Evolutionary conservation across 441 rosid genomes (phyloP), one percentile per base, ranked within the genome.

Genomic region (Adansonia gregorii): DNA sequence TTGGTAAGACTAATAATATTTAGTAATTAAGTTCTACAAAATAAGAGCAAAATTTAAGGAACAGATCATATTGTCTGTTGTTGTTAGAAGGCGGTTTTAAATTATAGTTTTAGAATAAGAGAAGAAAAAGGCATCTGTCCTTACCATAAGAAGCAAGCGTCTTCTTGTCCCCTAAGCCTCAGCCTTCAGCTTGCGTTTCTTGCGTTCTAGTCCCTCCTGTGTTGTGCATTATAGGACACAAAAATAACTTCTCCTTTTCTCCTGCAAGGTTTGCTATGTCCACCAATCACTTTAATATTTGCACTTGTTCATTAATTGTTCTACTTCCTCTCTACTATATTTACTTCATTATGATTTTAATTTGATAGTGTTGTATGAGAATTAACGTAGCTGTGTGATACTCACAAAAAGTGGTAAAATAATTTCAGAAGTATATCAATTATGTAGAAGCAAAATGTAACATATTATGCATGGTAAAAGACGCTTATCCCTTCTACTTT

Each of bases 121-220:
- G 60, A 24, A 22, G 63, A 31, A 73, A 46, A 48, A 73, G 27
- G 54, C 55, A 6, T 14, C 43, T 27, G 45, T 73, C 67, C 67
- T 68, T 60, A 60, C 22, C 14, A 58, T 20, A 43, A 58, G 39
- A 58, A 10, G 46, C 22, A 72, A 8, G 9, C 46, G 7, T 43
- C 46, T 5, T 43, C 46, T 3, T 35, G 4, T 35, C 39, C 39
- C 39, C 39, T 35, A 35, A 60, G 67, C 39, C 39, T 35, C 39
- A 35, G 4, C 39, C 54, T 20, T 56, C 45, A 22, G 17, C 4
- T 14, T 8, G 7, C 7, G 74, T 39, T 58, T 39, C 11, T 11
- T 20, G 9, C 2, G 45, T 35, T 35, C 41, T 6, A 35, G 6
- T 35, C 41, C 41, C 6, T 35, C 41, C 41, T 35, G 41, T 35